Evolutionary conservation across 2,329 filamentous ascomycete species (phyloP), one percentile per base, ranked within the genome.

Genomic region (Fusarium sp.): DNA sequence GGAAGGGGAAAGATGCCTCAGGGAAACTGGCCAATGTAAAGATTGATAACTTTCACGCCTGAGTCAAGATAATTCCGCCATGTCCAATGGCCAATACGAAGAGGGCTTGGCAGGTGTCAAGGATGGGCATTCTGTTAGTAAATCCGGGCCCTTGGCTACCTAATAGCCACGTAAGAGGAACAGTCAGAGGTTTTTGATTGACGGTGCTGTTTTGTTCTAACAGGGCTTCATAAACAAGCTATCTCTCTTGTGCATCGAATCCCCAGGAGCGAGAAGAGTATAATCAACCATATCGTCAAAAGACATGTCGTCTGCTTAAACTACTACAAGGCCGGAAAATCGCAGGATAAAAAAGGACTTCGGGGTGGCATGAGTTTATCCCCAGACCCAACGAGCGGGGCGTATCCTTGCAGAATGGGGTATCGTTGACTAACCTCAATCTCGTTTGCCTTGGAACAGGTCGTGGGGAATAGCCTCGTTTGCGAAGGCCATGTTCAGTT

Each of bases 111-210:
- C 68, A 57, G 48, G 51, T 57, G 55, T 57, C 67, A 55, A 55
- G 56, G 62, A 63, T 56, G 57, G 56, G 52, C 61, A 71, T 69
- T 71, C 69, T 59, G 56, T 73, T 70, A 73, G 71, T 69, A 73
- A 72, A 66, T 53, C 53, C 59, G 61, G 56, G 43, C 49, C 52
- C 65, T 52, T 36, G 63, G 53, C 55, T 66, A 71, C 63, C 51
- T 70, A 68, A 71, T 55, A 67, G 64, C 58, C 71, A 73, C 70
- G 71, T 73, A 73, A 73, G 64, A 70, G 66, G n/a, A 48, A 55
- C 33, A 37, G 51, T 27, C n/a, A 43, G 33, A 37, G 45, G 63
- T 51, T 63, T 63, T 65, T 53, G n/a, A 25, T 15, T 23, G 29
- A 35, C 21, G 7, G 43, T 3, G 6, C 4, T 36, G 18, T 33